Percentiles rank a stretch among this genome's conserved stretches.
phyloP scores from a whole-genome alignment of 305 asterid genomes.

The Plantago coronopus region DNA sequence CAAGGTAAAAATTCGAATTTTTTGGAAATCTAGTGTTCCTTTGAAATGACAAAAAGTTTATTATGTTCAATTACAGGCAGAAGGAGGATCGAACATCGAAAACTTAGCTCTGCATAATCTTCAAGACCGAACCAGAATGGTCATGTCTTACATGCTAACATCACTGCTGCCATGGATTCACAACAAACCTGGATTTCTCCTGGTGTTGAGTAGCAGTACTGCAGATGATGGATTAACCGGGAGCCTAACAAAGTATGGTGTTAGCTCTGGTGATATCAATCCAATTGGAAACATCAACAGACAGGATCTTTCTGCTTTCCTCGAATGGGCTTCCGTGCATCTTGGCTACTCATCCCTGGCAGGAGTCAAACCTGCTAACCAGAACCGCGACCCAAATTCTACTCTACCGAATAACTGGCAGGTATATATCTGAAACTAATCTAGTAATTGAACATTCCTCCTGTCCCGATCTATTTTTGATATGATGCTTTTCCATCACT shows the following conservation, averaged over 20 bases:
- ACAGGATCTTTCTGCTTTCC: conserved; percentile 58
- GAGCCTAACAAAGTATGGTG: conserved; percentile 67
- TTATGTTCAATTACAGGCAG: conserved; percentile 32
- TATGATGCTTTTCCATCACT: neutral
- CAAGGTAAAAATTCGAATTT: conserved; percentile 32
- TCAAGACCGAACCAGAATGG: conserved; percentile 63
- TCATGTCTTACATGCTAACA: conserved; percentile 60
- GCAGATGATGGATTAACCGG: conserved; percentile 71
- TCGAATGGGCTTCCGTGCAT: conserved; percentile 66
- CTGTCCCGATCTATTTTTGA: neutral
- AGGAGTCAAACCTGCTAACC: conserved; percentile 54
- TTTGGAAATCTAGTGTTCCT: neutral
- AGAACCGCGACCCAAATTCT: conserved; percentile 51
- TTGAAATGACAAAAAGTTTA: neutral
- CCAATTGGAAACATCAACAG: conserved; percentile 69
- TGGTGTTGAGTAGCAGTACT: conserved; percentile 72
- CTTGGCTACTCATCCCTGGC: conserved; percentile 67
- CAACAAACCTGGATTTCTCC: conserved; percentile 55
- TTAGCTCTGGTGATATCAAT: conserved; percentile 76
- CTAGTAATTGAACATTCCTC: neutral
- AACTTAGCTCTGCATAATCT: conserved; percentile 47
- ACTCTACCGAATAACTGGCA: conserved; percentile 36
- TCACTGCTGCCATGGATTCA: conserved; percentile 79
- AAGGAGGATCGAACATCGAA: conserved; percentile 50
- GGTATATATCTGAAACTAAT: conserved; percentile 28